Evolutionary conservation across 2,329 filamentous ascomycete species (phyloP).

Genomic region (Sarocladiaceae sp.): DNA sequence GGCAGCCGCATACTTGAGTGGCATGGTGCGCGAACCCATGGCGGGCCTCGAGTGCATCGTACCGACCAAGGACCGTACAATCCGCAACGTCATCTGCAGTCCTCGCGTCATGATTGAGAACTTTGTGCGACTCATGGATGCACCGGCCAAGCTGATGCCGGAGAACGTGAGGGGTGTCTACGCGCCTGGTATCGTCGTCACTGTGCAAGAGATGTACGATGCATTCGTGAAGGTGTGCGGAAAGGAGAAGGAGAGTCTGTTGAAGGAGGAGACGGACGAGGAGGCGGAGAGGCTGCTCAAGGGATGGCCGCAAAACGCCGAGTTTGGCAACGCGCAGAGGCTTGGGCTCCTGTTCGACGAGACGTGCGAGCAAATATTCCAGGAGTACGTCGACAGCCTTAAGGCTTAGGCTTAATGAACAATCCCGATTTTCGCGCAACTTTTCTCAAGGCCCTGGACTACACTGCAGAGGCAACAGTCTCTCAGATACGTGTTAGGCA

Average conservation of each 20-base stretch:
- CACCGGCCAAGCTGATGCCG: slow-evolving; percentile 16
- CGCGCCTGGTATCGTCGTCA: slow-evolving; percentile 41
- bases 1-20: slow-evolving; percentile 51
- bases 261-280: slow-evolving; percentile 39
- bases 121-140: slow-evolving; percentile 27
- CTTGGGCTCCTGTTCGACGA: slow-evolving; percentile 8
- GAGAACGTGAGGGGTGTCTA: slow-evolving; percentile 27
- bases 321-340: slow-evolving; percentile 21
- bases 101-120: slow-evolving; percentile 40
- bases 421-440: no score
- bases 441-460: slow-evolving; percentile 8
- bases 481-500: no score
- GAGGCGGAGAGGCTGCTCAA: slow-evolving; percentile 41
- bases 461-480: no score
- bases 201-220: slow-evolving; percentile 42
- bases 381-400: slow-evolving; percentile 10
- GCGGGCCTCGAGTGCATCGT: slow-evolving; percentile 37
- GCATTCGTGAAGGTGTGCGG: slow-evolving; percentile 40
- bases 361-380: slow-evolving; percentile 9
- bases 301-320: slow-evolving; percentile 43
- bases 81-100: slow-evolving; percentile 42
- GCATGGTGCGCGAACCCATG: slow-evolving; percentile 51
- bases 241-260: slow-evolving; percentile 30
- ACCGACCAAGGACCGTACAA: slow-evolving; percentile 35
- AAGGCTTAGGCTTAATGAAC: slow-evolving; percentile 1